These are phyloP conservation scores for Selenicereus undatus DNA, from an alignment of 148 eudicot genomes.

Conservation along the genomic window DNA sequence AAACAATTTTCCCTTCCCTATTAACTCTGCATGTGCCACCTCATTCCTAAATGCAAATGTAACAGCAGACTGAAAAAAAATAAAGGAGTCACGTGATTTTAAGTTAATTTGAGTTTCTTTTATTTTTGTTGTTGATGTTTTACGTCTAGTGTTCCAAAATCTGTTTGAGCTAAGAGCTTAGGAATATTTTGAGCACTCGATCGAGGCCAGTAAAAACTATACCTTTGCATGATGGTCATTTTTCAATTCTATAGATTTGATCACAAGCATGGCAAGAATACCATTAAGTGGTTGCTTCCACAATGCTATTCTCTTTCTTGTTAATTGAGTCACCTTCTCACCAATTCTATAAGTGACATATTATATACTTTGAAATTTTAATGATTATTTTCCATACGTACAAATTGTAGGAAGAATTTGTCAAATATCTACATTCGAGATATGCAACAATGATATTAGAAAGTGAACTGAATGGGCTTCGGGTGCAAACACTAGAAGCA, in stretches of 20 bases:
- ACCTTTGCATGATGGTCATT: not conserved
- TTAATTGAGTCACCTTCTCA: constrained; percentile 6
- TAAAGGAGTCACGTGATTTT: too few relatives aligned
- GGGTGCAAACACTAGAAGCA: too few relatives aligned
- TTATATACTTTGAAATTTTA: not conserved
- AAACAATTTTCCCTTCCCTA: too few relatives aligned
- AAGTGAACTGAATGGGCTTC: too few relatives aligned
- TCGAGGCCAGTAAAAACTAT: not conserved
- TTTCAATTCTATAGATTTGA: not conserved
- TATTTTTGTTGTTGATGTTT: not conserved
- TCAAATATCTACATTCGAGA: too few relatives aligned
- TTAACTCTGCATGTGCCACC: too few relatives aligned
- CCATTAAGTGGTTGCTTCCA: not conserved
- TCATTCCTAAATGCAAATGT: too few relatives aligned
- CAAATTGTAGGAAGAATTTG: too few relatives aligned
- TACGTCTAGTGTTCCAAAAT: not conserved
- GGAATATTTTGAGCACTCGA: not conserved
- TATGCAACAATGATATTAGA: too few relatives aligned
- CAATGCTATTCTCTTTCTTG: not conserved
- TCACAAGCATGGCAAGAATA: not conserved
- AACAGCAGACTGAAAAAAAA: too few relatives aligned
- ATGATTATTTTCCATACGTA: not conserved
- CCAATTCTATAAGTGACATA: not conserved
- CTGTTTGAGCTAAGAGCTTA: not conserved
- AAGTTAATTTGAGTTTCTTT: not conserved